Conservation (phyloP, 768 basidiomycete genomes). For the Leccinum disarticulatum region DNA sequence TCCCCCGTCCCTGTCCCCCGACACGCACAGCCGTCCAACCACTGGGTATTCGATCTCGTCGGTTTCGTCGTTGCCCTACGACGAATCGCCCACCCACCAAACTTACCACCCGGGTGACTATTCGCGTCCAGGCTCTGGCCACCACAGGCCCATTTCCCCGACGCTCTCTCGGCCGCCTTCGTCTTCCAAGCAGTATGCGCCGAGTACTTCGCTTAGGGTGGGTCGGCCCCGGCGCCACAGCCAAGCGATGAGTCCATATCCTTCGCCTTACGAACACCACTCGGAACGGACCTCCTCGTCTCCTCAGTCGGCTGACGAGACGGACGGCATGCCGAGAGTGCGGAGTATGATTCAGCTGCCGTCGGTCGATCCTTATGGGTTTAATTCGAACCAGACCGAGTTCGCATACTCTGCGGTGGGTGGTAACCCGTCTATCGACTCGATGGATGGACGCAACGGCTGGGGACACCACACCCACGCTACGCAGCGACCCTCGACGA, state of each 20-base stretch:
- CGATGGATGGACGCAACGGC: conserved; percentile 40
- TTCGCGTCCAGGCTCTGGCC: conserved; percentile 72
- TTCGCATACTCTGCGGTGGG: conserved; percentile 77
- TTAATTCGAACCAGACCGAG: conserved; percentile 67
- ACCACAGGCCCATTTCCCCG: conserved; percentile 63
- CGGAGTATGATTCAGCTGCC: conserved; percentile 84
- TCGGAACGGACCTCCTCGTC: conserved; percentile 71
- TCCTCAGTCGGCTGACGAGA: conserved; percentile 60
- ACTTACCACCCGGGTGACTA: conserved; percentile 53
- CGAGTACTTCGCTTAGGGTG: conserved; percentile 59
- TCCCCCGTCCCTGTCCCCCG: conserved; percentile 73
- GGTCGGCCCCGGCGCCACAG: conserved; percentile 76
- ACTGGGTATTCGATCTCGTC: conserved; percentile 87
- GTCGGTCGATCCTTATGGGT: conserved; percentile 65
- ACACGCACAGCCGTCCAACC: conserved; percentile 68
- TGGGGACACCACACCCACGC: conserved; percentile 40
- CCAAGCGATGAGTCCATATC: conserved; percentile 87
- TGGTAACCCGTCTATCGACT: conserved; percentile 39
- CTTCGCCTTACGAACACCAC: conserved; percentile 73
- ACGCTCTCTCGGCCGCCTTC: conserved; percentile 68
- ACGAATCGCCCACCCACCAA: conserved; percentile 45
- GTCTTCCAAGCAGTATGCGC: conserved; percentile 55
- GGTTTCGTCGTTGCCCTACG: conserved; percentile 74
- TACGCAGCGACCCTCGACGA: conserved; percentile 62
- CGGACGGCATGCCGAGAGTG: conserved; percentile 60